phyloP scores from a whole-genome alignment of 495 filamentous ascomycete species.

The Glarea lozoyensis region DNA sequence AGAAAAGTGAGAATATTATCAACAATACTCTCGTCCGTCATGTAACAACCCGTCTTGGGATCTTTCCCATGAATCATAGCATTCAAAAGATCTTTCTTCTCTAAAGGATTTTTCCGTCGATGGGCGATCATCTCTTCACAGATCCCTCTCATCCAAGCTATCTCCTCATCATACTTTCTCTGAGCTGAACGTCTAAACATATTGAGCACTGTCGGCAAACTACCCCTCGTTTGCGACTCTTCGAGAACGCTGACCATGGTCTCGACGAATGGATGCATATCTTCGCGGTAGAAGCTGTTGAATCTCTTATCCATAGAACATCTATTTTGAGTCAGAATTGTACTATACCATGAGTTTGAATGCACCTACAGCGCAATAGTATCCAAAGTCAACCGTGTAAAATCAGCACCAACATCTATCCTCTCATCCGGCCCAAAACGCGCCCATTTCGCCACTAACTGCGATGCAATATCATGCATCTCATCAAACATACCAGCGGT shows the following conservation, averaged over 20 bases:
- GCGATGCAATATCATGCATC: conserved; percentile 50
- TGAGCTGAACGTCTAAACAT: conserved; percentile 30
- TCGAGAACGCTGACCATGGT: conserved; percentile 42
- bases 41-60: conserved; percentile 38
- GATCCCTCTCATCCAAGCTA: conserved; percentile 34
- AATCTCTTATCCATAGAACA: conserved; percentile 50
- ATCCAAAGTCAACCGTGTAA: conserved; percentile 51
- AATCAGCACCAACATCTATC: conserved; percentile 44
- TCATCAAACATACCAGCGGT: conserved; percentile 50
- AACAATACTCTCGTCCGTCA: conserved; percentile 39
- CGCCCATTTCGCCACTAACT: conserved; percentile 53
- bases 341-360: too few species aligned
- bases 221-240: conserved; percentile 30
- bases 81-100: conserved; percentile 51
- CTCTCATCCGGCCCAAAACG: conserved; percentile 34
- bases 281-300: conserved; percentile 57
- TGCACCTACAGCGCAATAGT: conserved; percentile 50
- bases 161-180: conserved; percentile 35
- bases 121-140: too few species aligned
- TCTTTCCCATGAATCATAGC: conserved; percentile 47
- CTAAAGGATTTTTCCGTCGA: conserved; percentile 6
- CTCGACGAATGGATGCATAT: conserved; percentile 48
- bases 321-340: too few species aligned
- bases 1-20: conserved; percentile 43
- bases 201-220: conserved; percentile 31